These are phyloP conservation scores for Penicillium nordicum DNA, from an alignment of 2,329 filamentous ascomycete genomes.

Conservation along the genomic window DNA sequence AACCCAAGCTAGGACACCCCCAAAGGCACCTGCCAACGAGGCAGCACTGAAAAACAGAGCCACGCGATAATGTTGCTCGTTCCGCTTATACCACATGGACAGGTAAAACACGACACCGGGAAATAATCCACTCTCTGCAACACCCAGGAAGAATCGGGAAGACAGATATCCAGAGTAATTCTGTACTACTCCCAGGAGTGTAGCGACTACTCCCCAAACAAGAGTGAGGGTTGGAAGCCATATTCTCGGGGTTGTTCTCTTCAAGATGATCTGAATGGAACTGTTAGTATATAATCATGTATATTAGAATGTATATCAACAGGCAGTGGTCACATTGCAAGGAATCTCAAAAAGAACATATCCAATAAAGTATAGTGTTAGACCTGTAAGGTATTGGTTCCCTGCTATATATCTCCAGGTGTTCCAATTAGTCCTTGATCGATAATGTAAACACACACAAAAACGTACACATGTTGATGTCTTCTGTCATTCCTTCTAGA, in stretches of 20 bases:
- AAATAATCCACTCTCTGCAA: conserved; percentile 53
- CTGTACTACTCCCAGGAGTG: conserved; percentile 47
- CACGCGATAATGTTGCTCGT: conserved; percentile 9
- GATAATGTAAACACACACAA: not conserved
- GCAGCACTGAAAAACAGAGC: conserved; percentile 60
- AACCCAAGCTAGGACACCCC: conserved; percentile 56
- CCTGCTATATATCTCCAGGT: conserved; percentile 17
- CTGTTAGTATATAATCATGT: not conserved
- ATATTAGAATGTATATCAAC: no score
- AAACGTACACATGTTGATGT: conserved; percentile 38
- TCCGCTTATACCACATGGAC: conserved; percentile 59
- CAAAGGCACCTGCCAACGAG: conserved; percentile 59
- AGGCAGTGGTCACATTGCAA: conserved; percentile 30
- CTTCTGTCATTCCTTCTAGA: conserved; percentile 19
- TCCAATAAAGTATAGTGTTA: conserved; percentile 40
- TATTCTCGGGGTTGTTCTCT: conserved; percentile 36
- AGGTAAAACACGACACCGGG: conserved; percentile 57
- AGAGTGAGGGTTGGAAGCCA: conserved; percentile 45
- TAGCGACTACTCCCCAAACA: conserved; percentile 51
- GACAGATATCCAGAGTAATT: conserved; percentile 50
- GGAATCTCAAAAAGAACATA: conserved; percentile 43
- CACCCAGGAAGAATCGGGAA: conserved; percentile 51
- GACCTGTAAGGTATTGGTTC: conserved; percentile 40
- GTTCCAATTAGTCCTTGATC: conserved; percentile 11
- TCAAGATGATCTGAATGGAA: conserved; percentile 30